Base-by-base conservation (phyloP, 352 stramenopile genomes). In the Globisporangium parvum region DNA sequence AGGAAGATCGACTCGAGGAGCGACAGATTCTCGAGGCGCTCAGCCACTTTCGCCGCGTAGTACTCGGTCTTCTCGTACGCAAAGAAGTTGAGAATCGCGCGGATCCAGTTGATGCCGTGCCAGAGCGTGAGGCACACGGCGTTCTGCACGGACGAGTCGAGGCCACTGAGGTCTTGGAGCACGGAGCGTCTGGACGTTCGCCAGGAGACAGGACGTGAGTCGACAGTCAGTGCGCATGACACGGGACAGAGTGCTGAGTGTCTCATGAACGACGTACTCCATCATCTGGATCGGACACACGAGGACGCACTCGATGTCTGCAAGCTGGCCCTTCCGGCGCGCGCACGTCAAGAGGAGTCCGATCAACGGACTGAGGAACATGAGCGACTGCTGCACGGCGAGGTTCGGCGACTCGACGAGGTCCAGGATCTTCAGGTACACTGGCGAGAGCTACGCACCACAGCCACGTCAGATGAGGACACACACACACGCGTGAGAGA, bases 71-170 rank as follows among this genome's bases (percentile, higher is more conserved):
- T 58, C 35, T 85, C 68, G 52, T 42, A 54, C 3, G 68, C 61
- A 51, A 85, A 86, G 20, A 80, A 84, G 20, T 79, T 81, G 23
- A 88, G 39, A 20, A 88, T 66, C 21, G 73, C 63, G 45, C 77
- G 75, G n/a, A 81, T 70, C 77, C 77, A 88, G 26, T 86, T 85
- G 42, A 86, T 62, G 6, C 73, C 59, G 49, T 85, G 65, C 77
- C 77, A 88, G 11, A 88, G 53, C 10, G 63, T 66, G 8, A 53
- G 57, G 51, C 74, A 86, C 6, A 88, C 52, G 1, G 60, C 67
- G 51, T 77, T 69, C 35, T 85, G 76, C 12, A 52, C 62, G 9
- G 46, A 41, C 3, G 59, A 47, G 46, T 79, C 67, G 15, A 85
- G 52, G 3, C 55, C 69, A 1, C 59, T 66, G 18, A 85, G 46